Evolutionary conservation across 129 eudicot species (phyloP).

Genomic region (Flaveria ramosissima): DNA sequence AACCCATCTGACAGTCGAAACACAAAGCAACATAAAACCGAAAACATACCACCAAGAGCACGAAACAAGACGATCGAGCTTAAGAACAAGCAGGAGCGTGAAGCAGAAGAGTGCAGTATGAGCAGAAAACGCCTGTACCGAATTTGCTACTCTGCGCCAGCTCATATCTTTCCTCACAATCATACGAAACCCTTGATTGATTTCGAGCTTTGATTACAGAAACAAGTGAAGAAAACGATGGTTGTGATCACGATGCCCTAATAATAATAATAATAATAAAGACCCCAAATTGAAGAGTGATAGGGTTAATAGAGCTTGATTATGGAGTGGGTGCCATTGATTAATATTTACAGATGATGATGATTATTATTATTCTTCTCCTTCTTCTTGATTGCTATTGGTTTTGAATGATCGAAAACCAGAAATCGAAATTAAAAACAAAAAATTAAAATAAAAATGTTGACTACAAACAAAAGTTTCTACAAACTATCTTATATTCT

Average conservation of each 20-base stretch:
- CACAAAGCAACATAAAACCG: neutral
- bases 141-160: slow-evolving; percentile 55
- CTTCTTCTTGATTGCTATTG: slow-evolving; percentile 8
- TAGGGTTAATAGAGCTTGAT: neutral
- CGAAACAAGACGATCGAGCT: slow-evolving; percentile 41
- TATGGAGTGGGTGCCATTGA: slow-evolving; percentile 25
- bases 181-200: slow-evolving; percentile 27
- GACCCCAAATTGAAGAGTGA: slow-evolving; percentile 17
- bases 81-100: slow-evolving; percentile 52
- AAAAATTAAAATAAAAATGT: neutral
- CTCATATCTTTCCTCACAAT: slow-evolving; percentile 44
- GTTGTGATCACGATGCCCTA: neutral
- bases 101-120: slow-evolving; percentile 49
- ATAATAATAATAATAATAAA: neutral
- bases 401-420: slow-evolving; percentile 11
- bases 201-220: neutral
- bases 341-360: neutral
- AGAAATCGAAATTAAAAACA: neutral
- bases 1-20: neutral
- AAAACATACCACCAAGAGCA: slow-evolving; percentile 55
- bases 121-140: slow-evolving; percentile 48
- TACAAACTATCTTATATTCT: neutral
- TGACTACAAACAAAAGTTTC: slow-evolving; percentile 18
- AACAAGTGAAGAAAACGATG: neutral
- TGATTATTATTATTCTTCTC: neutral